Base-by-base conservation (phyloP, 805 yeast species). In the Zygosaccharomyces rouxii region DNA sequence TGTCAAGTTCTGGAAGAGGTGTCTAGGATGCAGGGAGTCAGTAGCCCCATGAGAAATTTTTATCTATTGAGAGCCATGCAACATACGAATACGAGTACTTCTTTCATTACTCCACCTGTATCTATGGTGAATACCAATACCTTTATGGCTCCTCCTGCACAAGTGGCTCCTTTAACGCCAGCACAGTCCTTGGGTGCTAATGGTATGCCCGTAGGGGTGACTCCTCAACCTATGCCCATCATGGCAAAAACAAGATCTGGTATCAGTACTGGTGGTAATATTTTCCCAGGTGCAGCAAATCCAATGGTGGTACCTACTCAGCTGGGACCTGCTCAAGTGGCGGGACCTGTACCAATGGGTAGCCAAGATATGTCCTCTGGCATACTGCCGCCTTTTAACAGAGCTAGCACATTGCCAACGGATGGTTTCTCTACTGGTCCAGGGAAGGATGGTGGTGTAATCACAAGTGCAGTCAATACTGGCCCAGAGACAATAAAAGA, bases 1-100 rank as follows among this genome's bases (percentile, higher is more conserved):
- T 80, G 78, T 49, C 92, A 86, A 62, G 70, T 85, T 21, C 64
- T 86, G 26, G 86, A 80, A 43, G 90, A 85, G 62, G 71, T 85
- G 5, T 79, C 84, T 51, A 71, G 72, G 44, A 78, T 86, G 78
- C 76, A 80, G 63, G 77, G 78, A 18, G 60, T 71, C 10, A 74
- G 74, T 28, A 77, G 66, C 14, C 73, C 77, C 23, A 63, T 73
- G 11, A 58, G 59, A 13, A 69, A 73, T 48, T 71, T 67, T 50
- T 70, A 73, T 47, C 55, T 69, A 44, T 41, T 54, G 38, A 66
- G 66, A 50, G 58, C 63, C 9, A 52, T 50, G 53, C 53, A 52
- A 25, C 48, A 46, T 26, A 49, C 50, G 25, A 42, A 48, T n/a
- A 35, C 22, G n/a, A 45, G 22, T 21, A 16, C 37, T 21, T 38